Base-by-base conservation (phyloP, 148 eudicot species). In the Rheum nobile region DNA sequence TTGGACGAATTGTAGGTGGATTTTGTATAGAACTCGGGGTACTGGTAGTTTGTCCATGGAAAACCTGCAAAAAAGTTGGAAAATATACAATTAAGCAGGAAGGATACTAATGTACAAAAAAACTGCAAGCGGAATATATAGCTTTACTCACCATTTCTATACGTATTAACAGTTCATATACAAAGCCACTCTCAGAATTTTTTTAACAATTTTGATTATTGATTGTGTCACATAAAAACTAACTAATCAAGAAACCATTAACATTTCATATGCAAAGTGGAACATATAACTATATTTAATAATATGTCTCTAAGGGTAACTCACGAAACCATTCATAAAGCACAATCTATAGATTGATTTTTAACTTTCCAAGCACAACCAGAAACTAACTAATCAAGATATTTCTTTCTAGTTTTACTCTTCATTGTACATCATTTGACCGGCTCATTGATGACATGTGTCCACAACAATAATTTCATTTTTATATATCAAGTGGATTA, bases 1-100 rank as follows among this genome's bases (percentile, higher is more conserved):
- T 67, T 67, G 71, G 71, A 38, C 71, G 71, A 14, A 38, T 67
- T 16, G 71, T 34, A 67, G 71, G 71, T 34, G 71, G 71, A 35
- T 67, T 57, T 26, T 57, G 65, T n/a, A 57, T 16, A 9, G 65
- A 24, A 1, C 34, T 32, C 26, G 65, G 65, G 65, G 65, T 9
- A 57, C 65, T 32, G 26, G 65, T 24, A 57, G 65, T 57, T 24
- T 57, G 65, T 57, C 65, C 65, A 24, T 57, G 65, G 65, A 57
- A 57, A 57, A 57, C 65, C 65, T 57, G 65, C 31, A 57, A 32
- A 13, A 26, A 24, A 57, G 34, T 57, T 57, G 14, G 65, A n/a
- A n/a, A n/a, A n/a, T n/a, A n/a, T n/a, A n/a, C n/a, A n/a, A n/a
- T n/a, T n/a, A n/a, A n/a, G n/a, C n/a, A n/a, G n/a, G n/a, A n/a